phyloP scores from a whole-genome alignment of 75 land plant species.

The Azolla pinnata region DNA sequence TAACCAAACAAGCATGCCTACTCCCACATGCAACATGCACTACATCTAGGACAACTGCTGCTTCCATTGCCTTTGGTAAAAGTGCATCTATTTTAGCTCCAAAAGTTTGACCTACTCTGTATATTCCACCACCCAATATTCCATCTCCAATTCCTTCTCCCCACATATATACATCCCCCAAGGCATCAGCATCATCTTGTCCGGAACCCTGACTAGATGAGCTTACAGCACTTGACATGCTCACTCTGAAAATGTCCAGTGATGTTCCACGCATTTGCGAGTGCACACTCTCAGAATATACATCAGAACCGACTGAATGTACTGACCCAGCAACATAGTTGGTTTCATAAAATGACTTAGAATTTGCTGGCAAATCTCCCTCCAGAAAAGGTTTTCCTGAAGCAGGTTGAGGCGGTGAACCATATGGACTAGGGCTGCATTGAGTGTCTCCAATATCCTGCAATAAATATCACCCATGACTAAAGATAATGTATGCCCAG shows the following conservation, averaged over 20 bases:
- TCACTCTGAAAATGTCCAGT: constrained; percentile 50
- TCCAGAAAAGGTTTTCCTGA: constrained; percentile 55
- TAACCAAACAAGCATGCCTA: constrained; percentile 62
- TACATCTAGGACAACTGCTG: constrained; percentile 74
- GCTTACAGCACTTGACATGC: constrained; percentile 79
- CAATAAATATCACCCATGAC: no score
- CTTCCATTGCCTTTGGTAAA: constrained; percentile 64
- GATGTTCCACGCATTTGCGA: constrained; percentile 22
- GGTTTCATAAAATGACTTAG: constrained; percentile 16
- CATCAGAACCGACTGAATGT: constrained; percentile 31
- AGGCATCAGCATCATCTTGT: constrained; percentile 65
- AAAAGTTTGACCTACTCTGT: constrained; percentile 29
- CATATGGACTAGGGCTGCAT: constrained; percentile 28
- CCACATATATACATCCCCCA: constrained; percentile 89
- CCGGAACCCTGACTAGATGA: constrained; percentile 88
- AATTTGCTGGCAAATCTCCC: constrained; percentile 29
- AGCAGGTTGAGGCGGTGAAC: constrained; percentile 43
- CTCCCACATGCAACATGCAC: constrained; percentile 69
- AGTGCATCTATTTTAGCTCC: constrained; percentile 51
- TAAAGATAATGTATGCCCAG: no score
- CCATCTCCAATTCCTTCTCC: constrained; percentile 78
- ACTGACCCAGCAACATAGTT: constrained; percentile 32
- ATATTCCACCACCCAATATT: constrained; percentile 52
- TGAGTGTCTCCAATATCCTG: constrained; percentile 38
- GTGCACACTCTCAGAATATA: constrained; percentile 27